phyloP scores from a whole-genome alignment of 2,329 filamentous ascomycete genomes.

The Beauveria varroae region DNA sequence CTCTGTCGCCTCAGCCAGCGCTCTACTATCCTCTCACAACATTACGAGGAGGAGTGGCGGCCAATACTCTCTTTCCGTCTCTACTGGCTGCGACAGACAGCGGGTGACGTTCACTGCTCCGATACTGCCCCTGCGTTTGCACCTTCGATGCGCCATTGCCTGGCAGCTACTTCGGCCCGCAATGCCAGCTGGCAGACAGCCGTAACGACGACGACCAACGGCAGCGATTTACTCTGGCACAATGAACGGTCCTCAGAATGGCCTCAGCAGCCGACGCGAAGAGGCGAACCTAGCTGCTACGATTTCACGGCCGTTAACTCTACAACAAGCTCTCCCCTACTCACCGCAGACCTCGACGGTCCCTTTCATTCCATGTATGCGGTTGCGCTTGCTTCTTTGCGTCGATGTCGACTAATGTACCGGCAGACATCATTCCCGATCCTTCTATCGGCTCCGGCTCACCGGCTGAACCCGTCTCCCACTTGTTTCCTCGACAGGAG shows the following conservation, averaged over 20 bases:
- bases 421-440: slow-evolving; percentile 56
- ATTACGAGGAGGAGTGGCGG: not conserved
- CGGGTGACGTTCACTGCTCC: not conserved
- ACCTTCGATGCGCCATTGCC: slow-evolving; percentile 9
- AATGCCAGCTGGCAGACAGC: slow-evolving; percentile 24
- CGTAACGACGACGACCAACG: slow-evolving; percentile 22
- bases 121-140: slow-evolving; percentile 10
- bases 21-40: not conserved
- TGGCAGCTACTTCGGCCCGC: slow-evolving; percentile 19
- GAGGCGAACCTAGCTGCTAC: slow-evolving; percentile 18
- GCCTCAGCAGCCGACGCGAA: slow-evolving; percentile 20
- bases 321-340: slow-evolving; percentile 73
- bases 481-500: slow-evolving; percentile 44
- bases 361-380: slow-evolving; percentile 65
- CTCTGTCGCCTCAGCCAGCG: not conserved
- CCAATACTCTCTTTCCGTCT: not conserved
- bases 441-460: slow-evolving; percentile 52
- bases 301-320: slow-evolving; percentile 45
- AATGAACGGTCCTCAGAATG: slow-evolving; percentile 27
- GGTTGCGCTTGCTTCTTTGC: slow-evolving; percentile 16
- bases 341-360: slow-evolving; percentile 75
- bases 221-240: slow-evolving; percentile 24
- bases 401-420: not conserved
- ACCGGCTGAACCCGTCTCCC: slow-evolving; percentile 41
- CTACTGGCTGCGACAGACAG: not conserved